Evolutionary conservation across 331 rosid genomes (phyloP).

Genomic region (Dryas integrifolia): DNA sequence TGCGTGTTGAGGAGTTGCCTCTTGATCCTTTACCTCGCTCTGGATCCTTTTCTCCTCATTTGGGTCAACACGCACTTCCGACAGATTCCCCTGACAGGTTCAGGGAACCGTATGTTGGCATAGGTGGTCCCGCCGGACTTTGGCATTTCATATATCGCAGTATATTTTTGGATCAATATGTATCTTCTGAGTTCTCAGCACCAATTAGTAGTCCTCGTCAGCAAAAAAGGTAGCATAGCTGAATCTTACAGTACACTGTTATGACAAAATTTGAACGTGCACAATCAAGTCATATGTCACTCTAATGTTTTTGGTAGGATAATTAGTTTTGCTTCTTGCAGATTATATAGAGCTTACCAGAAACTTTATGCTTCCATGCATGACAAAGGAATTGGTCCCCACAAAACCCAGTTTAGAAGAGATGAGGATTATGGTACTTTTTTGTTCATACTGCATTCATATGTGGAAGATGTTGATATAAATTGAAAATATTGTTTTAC

Average conservation of each 20-base stretch:
- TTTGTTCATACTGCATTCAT: not conserved
- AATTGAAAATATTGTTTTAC: not conserved
- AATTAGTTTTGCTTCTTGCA: conserved; percentile 43
- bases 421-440: conserved; percentile 86
- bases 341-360: conserved; percentile 91
- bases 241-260: conserved; percentile 10
- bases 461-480: not conserved
- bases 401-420: conserved; percentile 94
- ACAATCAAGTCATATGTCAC: conserved; percentile 1
- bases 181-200: conserved; percentile 80
- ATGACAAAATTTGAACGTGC: conserved; percentile 5
- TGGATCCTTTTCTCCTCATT: conserved; percentile 55
- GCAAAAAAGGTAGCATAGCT: conserved; percentile 66
- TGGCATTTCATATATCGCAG: conserved; percentile 98
- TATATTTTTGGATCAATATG: conserved; percentile 88
- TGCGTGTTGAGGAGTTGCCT: conserved; percentile 92
- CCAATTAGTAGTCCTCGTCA: conserved; percentile 57
- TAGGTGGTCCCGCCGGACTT: conserved; percentile 88
- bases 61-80: conserved; percentile 59
- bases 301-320: conserved; percentile 10
- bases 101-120: conserved; percentile 49
- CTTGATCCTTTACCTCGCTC: conserved; percentile 52
- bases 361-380: conserved; percentile 90
- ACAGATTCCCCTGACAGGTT: conserved; percentile 78
- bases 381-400: conserved; percentile 74